Conservation (phyloP, 306 rosid genomes). For the Pyrus pyrifolia region DNA sequence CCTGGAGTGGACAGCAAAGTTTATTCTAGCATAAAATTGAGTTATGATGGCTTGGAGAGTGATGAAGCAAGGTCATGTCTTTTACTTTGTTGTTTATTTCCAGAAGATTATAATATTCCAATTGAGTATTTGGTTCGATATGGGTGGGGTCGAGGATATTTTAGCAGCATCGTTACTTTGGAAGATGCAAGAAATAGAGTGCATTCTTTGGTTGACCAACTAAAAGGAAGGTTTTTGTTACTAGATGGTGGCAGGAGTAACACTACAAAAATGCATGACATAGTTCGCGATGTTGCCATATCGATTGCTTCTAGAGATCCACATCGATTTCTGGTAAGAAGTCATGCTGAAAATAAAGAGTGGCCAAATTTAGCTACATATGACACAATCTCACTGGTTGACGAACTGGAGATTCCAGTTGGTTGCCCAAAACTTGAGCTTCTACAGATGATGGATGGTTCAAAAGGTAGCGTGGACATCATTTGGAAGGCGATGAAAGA, state of each 20-base stretch:
- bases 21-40: too few species aligned
- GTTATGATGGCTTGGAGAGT: not conserved
- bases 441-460: fast-evolving
- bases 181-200: slow-evolving; percentile 19
- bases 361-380: not conserved
- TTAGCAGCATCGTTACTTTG: not conserved
- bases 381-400: not conserved
- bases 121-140: too few species aligned
- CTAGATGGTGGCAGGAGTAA: fast-evolving
- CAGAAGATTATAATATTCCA: too few species aligned
- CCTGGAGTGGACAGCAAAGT: too few species aligned
- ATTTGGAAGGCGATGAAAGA: not conserved
- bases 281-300: slow-evolving; percentile 16
- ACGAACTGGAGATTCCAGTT: not conserved
- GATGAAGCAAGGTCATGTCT: too few species aligned
- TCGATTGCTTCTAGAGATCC: not conserved
- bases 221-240: slow-evolving; percentile 18
- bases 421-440: not conserved
- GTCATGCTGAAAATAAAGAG: not conserved
- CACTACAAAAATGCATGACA: slow-evolving; percentile 7
- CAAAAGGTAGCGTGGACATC: not conserved
- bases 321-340: not conserved
- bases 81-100: too few species aligned
- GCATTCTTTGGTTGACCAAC: not conserved
- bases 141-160: too few species aligned